Conservation (phyloP, 2,329 filamentous ascomycete genomes). For the Alternaria triticina region DNA sequence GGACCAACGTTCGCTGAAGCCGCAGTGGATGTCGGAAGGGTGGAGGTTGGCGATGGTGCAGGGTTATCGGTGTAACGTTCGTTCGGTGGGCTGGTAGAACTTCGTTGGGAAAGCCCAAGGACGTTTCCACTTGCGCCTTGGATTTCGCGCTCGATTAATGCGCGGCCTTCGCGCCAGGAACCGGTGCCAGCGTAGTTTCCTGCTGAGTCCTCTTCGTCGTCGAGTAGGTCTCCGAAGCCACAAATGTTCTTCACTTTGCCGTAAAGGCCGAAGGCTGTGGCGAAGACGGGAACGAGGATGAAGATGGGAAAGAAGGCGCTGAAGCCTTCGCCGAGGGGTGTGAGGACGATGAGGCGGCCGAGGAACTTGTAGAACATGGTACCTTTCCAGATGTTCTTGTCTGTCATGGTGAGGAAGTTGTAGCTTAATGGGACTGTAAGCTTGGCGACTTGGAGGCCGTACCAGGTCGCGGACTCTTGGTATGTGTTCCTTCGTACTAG, state of each 20-base stretch:
- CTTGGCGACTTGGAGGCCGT: conserved; percentile 88
- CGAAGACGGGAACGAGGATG: conserved; percentile 82
- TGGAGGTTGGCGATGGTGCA: conserved; percentile 6
- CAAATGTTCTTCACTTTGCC: conserved; percentile 76
- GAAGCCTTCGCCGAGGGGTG: conserved; percentile 81
- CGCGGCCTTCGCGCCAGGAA: conserved; percentile 88
- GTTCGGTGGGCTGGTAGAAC: conserved; percentile 15
- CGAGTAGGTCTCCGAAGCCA: conserved; percentile 80
- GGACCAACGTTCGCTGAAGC: conserved; percentile 11
- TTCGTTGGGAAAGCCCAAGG: conserved; percentile 37
- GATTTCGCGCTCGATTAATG: conserved; percentile 84
- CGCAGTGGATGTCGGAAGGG: not conserved
- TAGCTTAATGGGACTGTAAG: conserved; percentile 92
- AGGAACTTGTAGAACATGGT: conserved; percentile 90
- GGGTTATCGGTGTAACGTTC: conserved; percentile 37
- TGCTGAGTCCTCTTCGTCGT: conserved; percentile 71
- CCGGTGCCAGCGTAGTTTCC: conserved; percentile 72
- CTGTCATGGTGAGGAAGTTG: conserved; percentile 94
- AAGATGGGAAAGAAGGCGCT: conserved; percentile 88
- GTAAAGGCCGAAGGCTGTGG: conserved; percentile 89
- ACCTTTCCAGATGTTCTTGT: conserved; percentile 71
- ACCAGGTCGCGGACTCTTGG: conserved; percentile 94
- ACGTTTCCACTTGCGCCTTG: conserved; percentile 51
- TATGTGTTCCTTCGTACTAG: conserved; percentile 91
- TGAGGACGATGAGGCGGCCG: conserved; percentile 81